phyloP scores from a whole-genome alignment of 345 rosid genomes.

The Salix viminalis region DNA sequence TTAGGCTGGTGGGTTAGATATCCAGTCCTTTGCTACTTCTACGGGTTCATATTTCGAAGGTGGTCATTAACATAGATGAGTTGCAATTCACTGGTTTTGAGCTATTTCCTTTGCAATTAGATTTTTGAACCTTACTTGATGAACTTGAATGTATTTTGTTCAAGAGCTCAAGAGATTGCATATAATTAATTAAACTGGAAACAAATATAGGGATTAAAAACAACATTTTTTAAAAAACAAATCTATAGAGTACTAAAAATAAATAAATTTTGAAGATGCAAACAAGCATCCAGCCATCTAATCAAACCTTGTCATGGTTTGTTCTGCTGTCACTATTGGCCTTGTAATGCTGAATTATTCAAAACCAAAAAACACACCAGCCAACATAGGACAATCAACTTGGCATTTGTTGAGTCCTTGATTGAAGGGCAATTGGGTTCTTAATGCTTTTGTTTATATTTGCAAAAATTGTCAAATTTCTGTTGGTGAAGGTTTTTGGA shows the following conservation, averaged over 20 bases:
- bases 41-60: too few species aligned
- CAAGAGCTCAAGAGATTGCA: too few species aligned
- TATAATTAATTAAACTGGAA: background rate
- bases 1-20: too few species aligned
- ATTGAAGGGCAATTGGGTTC: slow-evolving; percentile 9
- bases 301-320: slow-evolving; percentile 14
- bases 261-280: background rate
- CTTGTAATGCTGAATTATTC: slow-evolving; percentile 17
- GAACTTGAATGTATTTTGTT: too few species aligned
- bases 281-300: background rate
- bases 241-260: background rate
- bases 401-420: slow-evolving; percentile 14
- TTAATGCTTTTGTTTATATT: background rate
- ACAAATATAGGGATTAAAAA: background rate
- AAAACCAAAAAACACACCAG: background rate
- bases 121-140: too few species aligned
- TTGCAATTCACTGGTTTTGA: too few species aligned
- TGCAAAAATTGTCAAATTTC: background rate
- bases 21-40: too few species aligned
- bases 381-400: slow-evolving; percentile 3
- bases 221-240: background rate
- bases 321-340: slow-evolving; percentile 22
- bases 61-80: too few species aligned
- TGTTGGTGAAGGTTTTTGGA: background rate
- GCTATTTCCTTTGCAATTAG: too few species aligned